Base-by-base conservation (phyloP, 169 alveolate genomes). In the Plasmodium vivax region DNA sequence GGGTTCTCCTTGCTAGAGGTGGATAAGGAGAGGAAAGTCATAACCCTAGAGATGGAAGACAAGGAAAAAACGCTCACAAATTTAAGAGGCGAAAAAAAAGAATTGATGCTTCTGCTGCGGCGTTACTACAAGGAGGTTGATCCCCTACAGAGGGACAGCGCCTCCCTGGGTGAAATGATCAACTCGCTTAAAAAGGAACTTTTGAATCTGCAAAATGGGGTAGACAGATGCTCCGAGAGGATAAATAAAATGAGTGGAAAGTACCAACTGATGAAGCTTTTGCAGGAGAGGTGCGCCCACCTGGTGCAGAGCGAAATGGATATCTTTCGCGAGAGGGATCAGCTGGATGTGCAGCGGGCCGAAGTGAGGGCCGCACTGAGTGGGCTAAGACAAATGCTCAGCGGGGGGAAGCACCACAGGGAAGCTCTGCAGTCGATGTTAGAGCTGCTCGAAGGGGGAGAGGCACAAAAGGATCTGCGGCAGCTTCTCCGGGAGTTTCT, bases 41-140 rank as follows among this genome's bases (percentile, higher is more conserved):
- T 77, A 19, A 10, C 38, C n/a, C 27, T 77, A 36, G 72, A 87
- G 62, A 27, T 87, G n/a, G 83, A 87, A 36, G 82, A 87, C 6
- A 34, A 19, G 43, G 16, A 77, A 32, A 77, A n/a, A 27, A 10
- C 16, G 14, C 54, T 87, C 41, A 51, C 34, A 14, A 51, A 54
- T n/a, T 87, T 75, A 56, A 77, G 71, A 77, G 43, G 34, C 19
- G 47, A 87, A 34, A 87, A 87, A 75, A 58, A 77, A 27, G 85
- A 75, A 36, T 8, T 51, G 14, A 14, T 71, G 3, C 7, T 56
- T 6, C 19, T 87, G 30, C 14, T 87, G 56, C 71, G 16, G 19
- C 45, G 36, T 45, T 75, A 87, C 47, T 51, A 75, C 16, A 5
- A 56, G 79, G 23, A 87, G 30, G 72, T 87, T 54, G 27, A 74